phyloP scores from a whole-genome alignment of 192 early-diverging fungal genomes.

The Podila epicladia region DNA sequence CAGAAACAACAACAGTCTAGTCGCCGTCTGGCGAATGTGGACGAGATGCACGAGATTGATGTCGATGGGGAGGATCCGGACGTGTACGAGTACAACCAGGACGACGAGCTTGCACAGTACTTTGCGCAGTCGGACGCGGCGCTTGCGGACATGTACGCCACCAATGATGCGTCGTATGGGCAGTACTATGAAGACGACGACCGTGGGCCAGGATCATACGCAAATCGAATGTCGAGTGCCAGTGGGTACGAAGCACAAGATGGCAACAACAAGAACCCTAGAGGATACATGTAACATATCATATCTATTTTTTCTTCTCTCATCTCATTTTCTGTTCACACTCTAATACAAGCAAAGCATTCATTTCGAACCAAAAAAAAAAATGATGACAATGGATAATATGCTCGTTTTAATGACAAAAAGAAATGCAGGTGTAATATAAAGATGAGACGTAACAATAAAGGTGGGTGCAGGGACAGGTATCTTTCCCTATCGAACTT shows the following conservation, averaged over 20 bases:
- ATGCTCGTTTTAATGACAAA: neutral
- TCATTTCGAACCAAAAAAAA: neutral
- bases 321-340: neutral
- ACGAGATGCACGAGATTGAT: conserved; percentile 6
- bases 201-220: neutral
- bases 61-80: conserved; percentile 22
- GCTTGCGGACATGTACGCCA: conserved; percentile 11
- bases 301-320: neutral
- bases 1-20: neutral
- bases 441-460: neutral
- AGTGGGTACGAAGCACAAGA: neutral
- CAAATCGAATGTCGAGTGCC: neutral
- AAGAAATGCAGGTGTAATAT: neutral
- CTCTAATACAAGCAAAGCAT: neutral
- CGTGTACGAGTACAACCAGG: conserved; percentile 45
- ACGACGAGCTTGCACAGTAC: conserved; percentile 43
- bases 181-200: conserved; percentile 12
- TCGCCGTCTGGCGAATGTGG: neutral
- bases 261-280: neutral
- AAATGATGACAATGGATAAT: neutral
- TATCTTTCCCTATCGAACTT: neutral
- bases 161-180: conserved; percentile 7
- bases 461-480: neutral
- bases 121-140: conserved; percentile 44
- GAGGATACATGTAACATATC: conserved; percentile 18